phyloP scores from a whole-genome alignment of 345 rosid genomes.

The Lepidium sativum region DNA sequence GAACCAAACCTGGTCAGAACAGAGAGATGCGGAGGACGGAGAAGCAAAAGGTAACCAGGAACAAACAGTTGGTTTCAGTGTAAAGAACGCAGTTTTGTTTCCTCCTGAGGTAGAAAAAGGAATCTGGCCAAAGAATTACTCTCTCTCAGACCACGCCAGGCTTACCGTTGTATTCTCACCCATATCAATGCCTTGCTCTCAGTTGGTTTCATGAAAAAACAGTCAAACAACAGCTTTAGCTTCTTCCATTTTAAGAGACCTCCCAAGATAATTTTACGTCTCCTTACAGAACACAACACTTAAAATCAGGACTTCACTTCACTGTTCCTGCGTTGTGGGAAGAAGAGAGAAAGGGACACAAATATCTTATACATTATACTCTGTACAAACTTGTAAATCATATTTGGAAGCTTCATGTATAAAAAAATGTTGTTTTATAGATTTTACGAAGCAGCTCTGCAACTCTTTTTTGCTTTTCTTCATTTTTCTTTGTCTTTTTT shows the following conservation, averaged over 20 bases:
- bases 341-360: background rate
- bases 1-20: slow-evolving; percentile 51
- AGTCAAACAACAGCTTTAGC: background rate
- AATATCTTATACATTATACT: background rate
- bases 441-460: slow-evolving; percentile 16
- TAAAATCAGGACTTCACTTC: background rate
- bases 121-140: slow-evolving; percentile 65
- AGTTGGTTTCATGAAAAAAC: slow-evolving; percentile 27
- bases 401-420: slow-evolving; percentile 6
- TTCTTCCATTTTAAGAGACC: slow-evolving; percentile 2
- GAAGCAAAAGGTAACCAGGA: slow-evolving; percentile 29
- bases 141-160: slow-evolving; percentile 69
- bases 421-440: slow-evolving; percentile 12
- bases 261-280: background rate
- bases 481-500: background rate
- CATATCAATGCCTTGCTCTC: slow-evolving; percentile 49
- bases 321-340: background rate
- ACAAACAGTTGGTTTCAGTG: slow-evolving; percentile 60
- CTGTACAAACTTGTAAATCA: slow-evolving; percentile 12
- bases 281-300: background rate
- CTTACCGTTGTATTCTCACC: slow-evolving; percentile 74
- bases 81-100: slow-evolving; percentile 63
- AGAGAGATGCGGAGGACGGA: slow-evolving; percentile 30
- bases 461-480: background rate
- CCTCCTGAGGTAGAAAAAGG: slow-evolving; percentile 79